Evolutionary conservation across 1,284 basidiomycete genomes (phyloP).

Genomic region (Naganishia liquefaciens): DNA sequence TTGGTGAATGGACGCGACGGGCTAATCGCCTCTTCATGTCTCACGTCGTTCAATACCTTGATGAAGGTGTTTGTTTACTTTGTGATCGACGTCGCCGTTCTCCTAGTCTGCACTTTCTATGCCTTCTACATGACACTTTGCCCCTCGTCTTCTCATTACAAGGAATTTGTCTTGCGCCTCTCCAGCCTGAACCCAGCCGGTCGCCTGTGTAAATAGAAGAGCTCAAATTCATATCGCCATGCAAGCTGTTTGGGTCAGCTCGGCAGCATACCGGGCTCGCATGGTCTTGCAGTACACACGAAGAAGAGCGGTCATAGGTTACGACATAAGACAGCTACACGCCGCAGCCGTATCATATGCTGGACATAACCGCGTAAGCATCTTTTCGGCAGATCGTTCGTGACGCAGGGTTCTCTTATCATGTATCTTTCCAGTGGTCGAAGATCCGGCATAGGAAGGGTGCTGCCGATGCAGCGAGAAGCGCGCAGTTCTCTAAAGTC

Average conservation of each 20-base stretch:
- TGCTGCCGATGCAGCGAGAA: conserved; percentile 66
- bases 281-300: not conserved
- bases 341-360: not conserved
- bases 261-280: not conserved
- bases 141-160: too few species aligned
- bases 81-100: not conserved
- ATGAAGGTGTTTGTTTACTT: conserved; percentile 20
- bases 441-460: conserved; percentile 84
- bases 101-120: not conserved
- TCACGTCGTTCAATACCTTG: too few species aligned
- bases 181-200: too few species aligned
- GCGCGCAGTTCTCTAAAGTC: conserved; percentile 63
- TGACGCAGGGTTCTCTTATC: not conserved
- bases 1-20: not conserved
- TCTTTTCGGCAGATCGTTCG: not conserved
- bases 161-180: too few species aligned
- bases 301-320: not conserved
- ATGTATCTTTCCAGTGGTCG: conserved; percentile 62
- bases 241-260: not conserved
- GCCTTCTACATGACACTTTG: not conserved
- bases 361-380: conserved; percentile 30
- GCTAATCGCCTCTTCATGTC: conserved; percentile 3
- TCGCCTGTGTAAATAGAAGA: too few species aligned
- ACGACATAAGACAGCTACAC: conserved; percentile 14
- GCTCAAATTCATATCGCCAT: not conserved